phyloP scores from a whole-genome alignment of 139 green algal species.

The Coelastrella sp. region DNA sequence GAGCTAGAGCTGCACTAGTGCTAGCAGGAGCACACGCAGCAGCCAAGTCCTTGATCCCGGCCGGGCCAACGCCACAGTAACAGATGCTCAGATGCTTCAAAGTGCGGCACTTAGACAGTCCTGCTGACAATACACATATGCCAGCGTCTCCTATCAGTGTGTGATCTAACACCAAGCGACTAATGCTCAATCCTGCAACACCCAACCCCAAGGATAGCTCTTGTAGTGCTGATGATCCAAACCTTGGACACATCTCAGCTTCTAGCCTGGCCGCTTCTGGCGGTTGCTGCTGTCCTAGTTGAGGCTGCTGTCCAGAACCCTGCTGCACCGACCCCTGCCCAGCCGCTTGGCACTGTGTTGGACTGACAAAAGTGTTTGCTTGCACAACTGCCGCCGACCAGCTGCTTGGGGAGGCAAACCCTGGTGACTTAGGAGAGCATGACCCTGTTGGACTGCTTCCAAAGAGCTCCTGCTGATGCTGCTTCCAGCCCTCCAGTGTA shows the following conservation, averaged over 20 bases:
- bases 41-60: conserved; percentile 1
- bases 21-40: neutral
- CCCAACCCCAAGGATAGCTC: conserved; percentile 33
- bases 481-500: conserved; percentile 5
- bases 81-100: conserved; percentile 37
- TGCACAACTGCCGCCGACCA: too few relatives aligned
- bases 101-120: conserved; percentile 18
- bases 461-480: conserved; percentile 21
- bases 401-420: too few relatives aligned
- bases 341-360: too few relatives aligned
- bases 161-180: conserved; percentile 39
- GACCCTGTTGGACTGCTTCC: too few relatives aligned
- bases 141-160: conserved; percentile 24
- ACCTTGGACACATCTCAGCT: neutral
- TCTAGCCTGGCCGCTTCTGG: neutral
- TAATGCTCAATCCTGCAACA: conserved; percentile 1
- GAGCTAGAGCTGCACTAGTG: neutral
- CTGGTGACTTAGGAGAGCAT: too few relatives aligned
- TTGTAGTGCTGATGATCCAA: conserved; percentile 19
- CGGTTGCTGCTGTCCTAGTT: neutral
- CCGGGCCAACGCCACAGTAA: conserved; percentile 25
- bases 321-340: neutral
- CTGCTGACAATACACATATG: conserved; percentile 14
- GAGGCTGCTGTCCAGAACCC: neutral
- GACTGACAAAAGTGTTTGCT: too few relatives aligned